phyloP scores from a whole-genome alignment of 1,139 yeast genomes.

The Zygosaccharomyces sapae region DNA sequence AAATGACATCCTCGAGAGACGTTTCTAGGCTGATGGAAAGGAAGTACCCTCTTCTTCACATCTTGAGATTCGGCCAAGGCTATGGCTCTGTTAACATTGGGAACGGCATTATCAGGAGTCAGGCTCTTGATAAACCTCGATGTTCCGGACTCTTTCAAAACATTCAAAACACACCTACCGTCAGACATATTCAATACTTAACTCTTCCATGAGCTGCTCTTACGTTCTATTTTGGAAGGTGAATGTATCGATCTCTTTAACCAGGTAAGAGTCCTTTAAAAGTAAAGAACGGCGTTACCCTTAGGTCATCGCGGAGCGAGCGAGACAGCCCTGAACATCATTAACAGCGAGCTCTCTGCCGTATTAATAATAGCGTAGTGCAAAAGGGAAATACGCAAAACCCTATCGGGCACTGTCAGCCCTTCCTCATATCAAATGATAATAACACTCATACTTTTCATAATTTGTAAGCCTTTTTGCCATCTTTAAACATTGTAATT shows the following conservation, averaged over 20 bases:
- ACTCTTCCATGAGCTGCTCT: background rate
- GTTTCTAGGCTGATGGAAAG: conserved; percentile 54
- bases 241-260: background rate
- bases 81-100: conserved; percentile 49
- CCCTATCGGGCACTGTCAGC: too few relatives aligned
- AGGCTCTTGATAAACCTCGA: conserved; percentile 37
- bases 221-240: background rate
- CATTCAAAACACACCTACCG: conserved; percentile 19
- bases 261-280: background rate
- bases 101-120: conserved; percentile 58
- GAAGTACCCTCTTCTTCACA: conserved; percentile 14
- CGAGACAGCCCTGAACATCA: too few relatives aligned
- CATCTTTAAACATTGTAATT: too few relatives aligned
- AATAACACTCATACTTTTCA: too few relatives aligned
- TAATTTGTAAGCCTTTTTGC: too few relatives aligned
- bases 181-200: conserved; percentile 15
- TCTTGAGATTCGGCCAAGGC: conserved; percentile 30
- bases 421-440: too few relatives aligned
- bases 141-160: conserved; percentile 26
- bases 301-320: conserved; percentile 1
- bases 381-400: too few relatives aligned
- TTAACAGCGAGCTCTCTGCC: too few relatives aligned
- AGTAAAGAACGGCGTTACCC: background rate
- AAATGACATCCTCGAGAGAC: conserved; percentile 58
- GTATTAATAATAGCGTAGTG: too few relatives aligned